Base-by-base conservation (phyloP, 371 early-diverging fungal genomes). In the Haplosporangium sp. region DNA sequence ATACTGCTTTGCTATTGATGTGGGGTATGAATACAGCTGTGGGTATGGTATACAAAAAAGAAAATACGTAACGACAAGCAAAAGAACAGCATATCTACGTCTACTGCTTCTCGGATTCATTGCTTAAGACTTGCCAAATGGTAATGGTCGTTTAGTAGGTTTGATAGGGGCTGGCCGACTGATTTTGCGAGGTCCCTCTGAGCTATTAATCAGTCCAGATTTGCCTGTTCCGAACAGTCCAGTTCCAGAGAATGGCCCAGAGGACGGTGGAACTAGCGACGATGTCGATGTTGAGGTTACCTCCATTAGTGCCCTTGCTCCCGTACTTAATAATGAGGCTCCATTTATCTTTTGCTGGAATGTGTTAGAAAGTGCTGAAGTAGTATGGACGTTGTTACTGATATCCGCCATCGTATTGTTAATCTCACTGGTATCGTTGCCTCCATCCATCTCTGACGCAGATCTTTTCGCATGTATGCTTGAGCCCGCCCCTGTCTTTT, bases 161-260 rank as follows among this genome's bases (percentile, higher is more conserved):
- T 69, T 77, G 38, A 27, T 20, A 15, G 65, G 61, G 1, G 64
- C 63, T 3, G 77, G 64, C 35, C 77, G 72, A 20, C 56, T 77
- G n/a, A 77, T 64, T 56, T 77, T 77, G n/a, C 77, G 72, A 13
- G 77, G 72, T 35, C 77, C 77, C 20, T 77, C 77, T 5, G 69
- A 34, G 9, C 65, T 35, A 45, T 77, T 77, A 9, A 44, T 34
- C 19, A 63, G 11, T 34, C 77, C 77, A n/a, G 77, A 72, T 60
- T 77, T 77, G 45, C 77, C 77, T 1, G 62, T 44, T 2, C 68
- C 69, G 55, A 71, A 72, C 7, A 37, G n/a, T n/a, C 56, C 53
- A 35, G 42, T 20, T n/a, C 65, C 61, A 11, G 64, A 72, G 9
- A 55, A 55, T 55, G 19, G 27, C 27, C 55, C 55, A 2, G 55